Evolutionary conservation across 2,329 filamentous ascomycete species (phyloP).

Genomic region (Daldinia sp.): DNA sequence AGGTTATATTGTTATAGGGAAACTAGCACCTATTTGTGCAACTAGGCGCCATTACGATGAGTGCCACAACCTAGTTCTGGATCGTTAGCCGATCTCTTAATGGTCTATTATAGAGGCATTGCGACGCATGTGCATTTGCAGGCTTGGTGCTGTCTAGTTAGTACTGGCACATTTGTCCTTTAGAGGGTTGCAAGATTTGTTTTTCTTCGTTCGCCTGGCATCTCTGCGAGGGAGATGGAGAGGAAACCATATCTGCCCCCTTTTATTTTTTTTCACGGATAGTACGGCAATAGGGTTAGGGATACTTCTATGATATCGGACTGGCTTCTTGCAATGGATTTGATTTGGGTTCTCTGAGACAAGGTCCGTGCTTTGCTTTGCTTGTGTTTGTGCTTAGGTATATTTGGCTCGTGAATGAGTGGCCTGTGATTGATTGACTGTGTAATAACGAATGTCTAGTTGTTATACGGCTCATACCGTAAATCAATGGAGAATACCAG

Average conservation of each 20-base stretch:
- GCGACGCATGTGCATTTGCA: not conserved
- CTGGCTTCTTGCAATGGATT: not conserved
- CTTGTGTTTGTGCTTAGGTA: not conserved
- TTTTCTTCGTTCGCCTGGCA: not conserved
- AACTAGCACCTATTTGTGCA: not conserved
- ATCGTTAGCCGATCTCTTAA: not conserved
- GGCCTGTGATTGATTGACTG: not conserved
- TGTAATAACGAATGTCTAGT: not conserved
- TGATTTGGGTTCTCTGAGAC: not conserved
- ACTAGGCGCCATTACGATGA: not conserved
- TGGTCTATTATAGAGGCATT: not conserved
- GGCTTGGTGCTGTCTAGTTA: not conserved
- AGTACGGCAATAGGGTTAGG: not conserved
- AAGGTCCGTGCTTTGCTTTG: too few species aligned
- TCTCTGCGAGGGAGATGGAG: not conserved
- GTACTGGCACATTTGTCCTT: not conserved
- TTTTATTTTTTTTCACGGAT: not conserved
- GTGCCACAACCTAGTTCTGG: not conserved
- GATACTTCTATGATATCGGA: not conserved
- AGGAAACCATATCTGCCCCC: not conserved
- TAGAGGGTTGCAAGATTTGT: not conserved
- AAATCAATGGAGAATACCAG: not conserved
- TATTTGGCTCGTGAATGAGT: too few species aligned
- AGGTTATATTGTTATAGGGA: slow-evolving; percentile 15
- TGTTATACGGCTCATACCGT: too few species aligned